Conservation (phyloP, 352 stramenopile species). For the Globisporangium cylindrosporum region DNA sequence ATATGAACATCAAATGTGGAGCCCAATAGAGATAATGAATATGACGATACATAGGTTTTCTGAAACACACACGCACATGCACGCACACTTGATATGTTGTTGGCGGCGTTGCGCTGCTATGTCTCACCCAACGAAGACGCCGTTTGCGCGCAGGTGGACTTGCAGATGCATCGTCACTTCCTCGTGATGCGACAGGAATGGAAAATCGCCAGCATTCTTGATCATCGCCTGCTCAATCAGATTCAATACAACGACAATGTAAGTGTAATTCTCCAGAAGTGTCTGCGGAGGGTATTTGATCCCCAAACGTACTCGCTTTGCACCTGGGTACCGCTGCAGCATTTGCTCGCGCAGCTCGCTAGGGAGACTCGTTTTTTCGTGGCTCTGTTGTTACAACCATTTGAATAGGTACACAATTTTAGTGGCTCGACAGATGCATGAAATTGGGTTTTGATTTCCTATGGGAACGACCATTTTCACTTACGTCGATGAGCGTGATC, state of each 20-base stretch:
- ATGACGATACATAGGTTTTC: conserved; percentile 8
- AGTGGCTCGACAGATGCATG: not conserved
- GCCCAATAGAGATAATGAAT: conserved; percentile 14
- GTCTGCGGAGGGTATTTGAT: not conserved
- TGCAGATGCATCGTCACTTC: conserved; percentile 78
- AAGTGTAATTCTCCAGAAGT: not conserved
- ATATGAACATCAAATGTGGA: not conserved
- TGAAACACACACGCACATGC: not conserved
- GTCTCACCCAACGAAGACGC: conserved; percentile 38
- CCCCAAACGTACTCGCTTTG: conserved; percentile 39
- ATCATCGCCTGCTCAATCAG: conserved; percentile 46
- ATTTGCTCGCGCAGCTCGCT: conserved; percentile 37
- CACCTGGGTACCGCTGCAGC: conserved; percentile 38
- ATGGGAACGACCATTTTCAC: not conserved
- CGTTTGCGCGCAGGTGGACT: conserved; percentile 62
- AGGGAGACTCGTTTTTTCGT: conserved; percentile 55
- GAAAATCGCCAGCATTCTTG: conserved; percentile 63
- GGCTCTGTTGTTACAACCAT: conserved; percentile 29
- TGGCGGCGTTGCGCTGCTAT: not conserved
- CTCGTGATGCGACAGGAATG: conserved; percentile 71
- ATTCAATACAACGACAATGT: conserved; percentile 1
- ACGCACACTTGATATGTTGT: not conserved
- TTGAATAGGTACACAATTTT: not conserved
- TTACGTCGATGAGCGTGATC: conserved; percentile 64
- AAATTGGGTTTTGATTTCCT: not conserved